phyloP scores from a whole-genome alignment of 225 moss, liverwort and hornwort genomes.

The Pleurozium schreberi region DNA sequence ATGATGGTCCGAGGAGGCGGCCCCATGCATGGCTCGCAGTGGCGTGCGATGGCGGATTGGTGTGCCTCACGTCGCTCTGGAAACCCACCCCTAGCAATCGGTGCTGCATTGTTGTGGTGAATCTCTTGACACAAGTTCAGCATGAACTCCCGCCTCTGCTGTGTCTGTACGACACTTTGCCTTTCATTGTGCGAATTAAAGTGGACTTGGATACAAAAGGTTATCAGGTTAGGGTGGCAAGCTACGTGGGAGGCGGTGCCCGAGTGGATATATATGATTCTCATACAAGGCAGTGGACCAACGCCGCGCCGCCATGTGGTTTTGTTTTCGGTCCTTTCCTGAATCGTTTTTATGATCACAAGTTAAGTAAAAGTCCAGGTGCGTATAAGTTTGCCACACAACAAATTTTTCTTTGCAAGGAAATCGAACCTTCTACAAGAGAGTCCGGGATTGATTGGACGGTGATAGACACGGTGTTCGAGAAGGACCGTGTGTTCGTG shows the following conservation, averaged over 20 bases:
- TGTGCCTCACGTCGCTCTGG: background rate
- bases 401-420: accelerated
- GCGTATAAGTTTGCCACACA: background rate
- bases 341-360: accelerated
- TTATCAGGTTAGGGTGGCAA: background rate
- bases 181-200: background rate
- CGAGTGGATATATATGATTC: background rate
- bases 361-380: background rate
- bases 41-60: no score
- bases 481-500: background rate
- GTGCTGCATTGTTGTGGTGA: background rate
- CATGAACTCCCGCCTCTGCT: background rate
- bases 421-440: accelerated
- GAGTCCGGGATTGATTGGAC: no score
- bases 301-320: background rate
- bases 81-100: background rate
- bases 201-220: background rate
- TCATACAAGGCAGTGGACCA: background rate
- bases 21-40: accelerated
- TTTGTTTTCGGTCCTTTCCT: background rate
- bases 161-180: accelerated
- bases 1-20: accelerated
- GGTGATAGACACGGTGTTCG: accelerated
- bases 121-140: background rate
- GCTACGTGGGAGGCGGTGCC: background rate